Evolutionary conservation across 2,329 filamentous ascomycete species (phyloP).

Genomic region (Colletotrichum australisinense): DNA sequence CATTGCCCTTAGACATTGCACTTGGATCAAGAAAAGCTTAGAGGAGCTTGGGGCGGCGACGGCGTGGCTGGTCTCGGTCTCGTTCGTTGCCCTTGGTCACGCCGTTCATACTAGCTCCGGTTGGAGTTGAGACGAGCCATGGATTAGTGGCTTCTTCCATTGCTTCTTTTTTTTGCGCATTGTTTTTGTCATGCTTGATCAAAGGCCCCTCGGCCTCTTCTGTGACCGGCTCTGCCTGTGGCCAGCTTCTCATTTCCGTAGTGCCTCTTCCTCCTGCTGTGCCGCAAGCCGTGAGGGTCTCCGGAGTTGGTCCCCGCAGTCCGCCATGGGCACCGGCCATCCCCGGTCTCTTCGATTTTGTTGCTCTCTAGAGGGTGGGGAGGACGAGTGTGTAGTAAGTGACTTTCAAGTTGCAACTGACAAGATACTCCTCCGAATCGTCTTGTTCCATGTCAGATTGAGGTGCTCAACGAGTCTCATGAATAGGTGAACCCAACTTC

Average conservation of each 20-base stretch:
- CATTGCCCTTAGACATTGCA: neutral
- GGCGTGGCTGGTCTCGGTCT: slow-evolving; percentile 25
- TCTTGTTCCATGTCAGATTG: slow-evolving; percentile 27
- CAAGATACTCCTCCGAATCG: neutral
- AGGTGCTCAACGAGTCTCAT: neutral
- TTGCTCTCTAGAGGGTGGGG: slow-evolving; percentile 4
- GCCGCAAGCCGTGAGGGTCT: neutral
- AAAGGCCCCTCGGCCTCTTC: neutral
- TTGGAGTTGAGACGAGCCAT: slow-evolving; percentile 19
- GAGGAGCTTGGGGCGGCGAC: slow-evolving; percentile 18
- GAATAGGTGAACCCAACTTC: neutral
- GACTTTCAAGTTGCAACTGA: neutral
- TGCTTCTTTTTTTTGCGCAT: slow-evolving; percentile 24
- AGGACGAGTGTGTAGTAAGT: neutral
- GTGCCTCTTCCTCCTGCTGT: neutral
- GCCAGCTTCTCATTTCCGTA: neutral
- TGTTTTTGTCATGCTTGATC: neutral
- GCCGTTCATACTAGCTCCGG: slow-evolving; percentile 13
- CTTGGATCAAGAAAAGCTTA: neutral
- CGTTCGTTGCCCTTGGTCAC: neutral
- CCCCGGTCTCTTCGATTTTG: neutral
- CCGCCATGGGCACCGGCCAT: neutral
- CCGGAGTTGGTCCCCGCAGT: neutral
- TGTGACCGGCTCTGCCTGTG: neutral
- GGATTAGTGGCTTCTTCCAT: slow-evolving; percentile 23